These are phyloP conservation scores for Lipomyces starkeyi DNA, from an alignment of 805 yeast genomes.

Conservation along the genomic window DNA sequence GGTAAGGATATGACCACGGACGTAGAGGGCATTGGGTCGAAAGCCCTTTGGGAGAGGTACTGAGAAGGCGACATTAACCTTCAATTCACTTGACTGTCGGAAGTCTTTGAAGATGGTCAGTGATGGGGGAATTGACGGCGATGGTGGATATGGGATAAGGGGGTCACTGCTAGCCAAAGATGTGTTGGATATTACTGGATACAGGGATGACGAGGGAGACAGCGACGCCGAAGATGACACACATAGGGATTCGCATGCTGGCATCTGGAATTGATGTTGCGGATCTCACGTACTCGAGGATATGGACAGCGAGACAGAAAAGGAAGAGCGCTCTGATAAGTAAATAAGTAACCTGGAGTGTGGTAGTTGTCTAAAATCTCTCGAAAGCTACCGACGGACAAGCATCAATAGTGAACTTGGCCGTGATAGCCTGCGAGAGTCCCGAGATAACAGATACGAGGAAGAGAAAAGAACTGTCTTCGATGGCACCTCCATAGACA, in stretches of 20 bases:
- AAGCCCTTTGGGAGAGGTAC: not conserved
- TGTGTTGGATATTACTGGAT: not conserved
- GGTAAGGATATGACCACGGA: not conserved
- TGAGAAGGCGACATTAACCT: not conserved
- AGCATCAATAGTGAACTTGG: too few relatives aligned
- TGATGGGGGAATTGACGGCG: not conserved
- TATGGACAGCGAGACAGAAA: not conserved
- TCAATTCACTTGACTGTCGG: not conserved
- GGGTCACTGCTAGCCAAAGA: not conserved
- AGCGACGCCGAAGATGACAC: slow-evolving; percentile 2
- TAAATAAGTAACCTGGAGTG: too few relatives aligned
- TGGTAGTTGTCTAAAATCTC: too few relatives aligned
- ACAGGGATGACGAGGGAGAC: not conserved
- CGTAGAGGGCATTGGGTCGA: not conserved
- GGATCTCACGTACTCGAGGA: not conserved
- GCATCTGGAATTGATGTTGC: not conserved
- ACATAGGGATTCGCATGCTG: not conserved
- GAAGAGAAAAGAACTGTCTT: too few relatives aligned
- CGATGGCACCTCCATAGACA: too few relatives aligned
- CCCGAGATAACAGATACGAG: too few relatives aligned
- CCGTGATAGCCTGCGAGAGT: too few relatives aligned
- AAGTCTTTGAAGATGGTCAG: not conserved
- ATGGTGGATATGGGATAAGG: not conserved
- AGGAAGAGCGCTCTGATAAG: not conserved
- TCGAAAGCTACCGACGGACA: too few relatives aligned